phyloP scores from a whole-genome alignment of 2,329 filamentous ascomycete genomes.

The Hypoxylon sp. region DNA sequence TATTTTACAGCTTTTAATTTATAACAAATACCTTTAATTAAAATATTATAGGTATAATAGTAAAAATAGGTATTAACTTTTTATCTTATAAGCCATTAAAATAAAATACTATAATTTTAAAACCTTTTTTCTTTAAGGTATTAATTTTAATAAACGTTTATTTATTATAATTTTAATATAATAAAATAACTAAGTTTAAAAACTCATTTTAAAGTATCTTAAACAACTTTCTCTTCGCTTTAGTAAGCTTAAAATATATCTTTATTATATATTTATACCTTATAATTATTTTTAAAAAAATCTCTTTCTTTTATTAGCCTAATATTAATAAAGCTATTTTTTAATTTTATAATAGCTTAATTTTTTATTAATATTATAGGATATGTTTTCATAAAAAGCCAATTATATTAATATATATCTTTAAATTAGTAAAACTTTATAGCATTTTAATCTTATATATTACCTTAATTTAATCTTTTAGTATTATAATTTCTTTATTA shows the following conservation, averaged over 20 bases:
- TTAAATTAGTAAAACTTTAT: neutral
- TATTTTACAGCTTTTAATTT: no score
- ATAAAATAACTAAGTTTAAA: neutral
- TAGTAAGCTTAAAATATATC: neutral
- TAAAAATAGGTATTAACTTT: neutral
- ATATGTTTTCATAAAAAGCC: neutral
- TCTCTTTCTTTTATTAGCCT: neutral
- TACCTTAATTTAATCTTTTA: neutral
- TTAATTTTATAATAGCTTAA: neutral
- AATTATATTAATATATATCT: neutral
- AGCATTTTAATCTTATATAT: neutral
- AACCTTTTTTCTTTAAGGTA: neutral
- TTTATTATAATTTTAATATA: neutral
- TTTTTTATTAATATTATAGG: neutral
- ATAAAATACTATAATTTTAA: neutral
- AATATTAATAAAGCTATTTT: neutral
- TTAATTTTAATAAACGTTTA: neutral
- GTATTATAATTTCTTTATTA: no score
- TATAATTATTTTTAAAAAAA: neutral
- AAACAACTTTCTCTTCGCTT: neutral
- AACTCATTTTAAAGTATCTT: neutral
- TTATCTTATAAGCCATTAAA: neutral
- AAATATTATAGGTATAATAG: neutral
- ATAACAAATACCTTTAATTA: no score
- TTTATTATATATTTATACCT: no score